These are phyloP conservation scores for Pholiota adiposa DNA, from an alignment of 1,284 basidiomycete genomes.

Conservation along the genomic window DNA sequence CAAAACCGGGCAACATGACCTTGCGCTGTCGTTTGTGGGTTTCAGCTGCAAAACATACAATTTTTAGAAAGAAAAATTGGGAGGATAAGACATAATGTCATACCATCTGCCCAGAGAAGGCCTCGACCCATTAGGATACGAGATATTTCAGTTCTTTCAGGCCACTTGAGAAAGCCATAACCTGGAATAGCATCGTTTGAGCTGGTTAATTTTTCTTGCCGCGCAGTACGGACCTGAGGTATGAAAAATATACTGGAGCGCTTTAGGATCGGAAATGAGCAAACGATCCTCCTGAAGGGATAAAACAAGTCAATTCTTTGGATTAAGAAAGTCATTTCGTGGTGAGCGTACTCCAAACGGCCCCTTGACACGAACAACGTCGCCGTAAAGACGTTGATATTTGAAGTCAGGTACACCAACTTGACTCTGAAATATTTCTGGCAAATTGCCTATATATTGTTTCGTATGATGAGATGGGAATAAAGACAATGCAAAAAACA, in stretches of 20 bases:
- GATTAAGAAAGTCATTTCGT: background rate
- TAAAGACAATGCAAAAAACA: background rate
- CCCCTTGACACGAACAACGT: slow-evolving; percentile 53
- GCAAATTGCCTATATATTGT: slow-evolving; percentile 47
- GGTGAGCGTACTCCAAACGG: slow-evolving; percentile 45
- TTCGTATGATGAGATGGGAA: background rate
- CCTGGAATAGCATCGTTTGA: slow-evolving; percentile 27
- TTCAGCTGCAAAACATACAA: slow-evolving; percentile 23
- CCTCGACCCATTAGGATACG: slow-evolving; percentile 47
- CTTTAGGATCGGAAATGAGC: slow-evolving; percentile 49
- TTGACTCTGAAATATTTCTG: slow-evolving; percentile 53
- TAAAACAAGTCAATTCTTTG: background rate
- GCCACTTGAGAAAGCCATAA: slow-evolving; percentile 49
- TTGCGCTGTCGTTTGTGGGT: slow-evolving; percentile 37
- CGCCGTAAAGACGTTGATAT: slow-evolving; percentile 51
- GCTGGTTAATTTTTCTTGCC: slow-evolving; percentile 4
- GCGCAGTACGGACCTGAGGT: slow-evolving; percentile 38
- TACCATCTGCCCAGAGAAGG: slow-evolving; percentile 42
- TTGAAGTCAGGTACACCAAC: slow-evolving; percentile 55
- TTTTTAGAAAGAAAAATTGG: background rate
- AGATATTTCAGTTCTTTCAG: slow-evolving; percentile 46
- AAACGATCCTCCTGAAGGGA: slow-evolving; percentile 44
- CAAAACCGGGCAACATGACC: slow-evolving; percentile 41
- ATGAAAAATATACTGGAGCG: slow-evolving; percentile 50
- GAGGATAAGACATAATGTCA: background rate